A percentile compares a stretch with the other conserved stretches of the same genome.
These are phyloP conservation scores for Fusarium guadeloupense DNA, from an alignment of 2,329 filamentous ascomycete species.

Conservation along the genomic window DNA sequence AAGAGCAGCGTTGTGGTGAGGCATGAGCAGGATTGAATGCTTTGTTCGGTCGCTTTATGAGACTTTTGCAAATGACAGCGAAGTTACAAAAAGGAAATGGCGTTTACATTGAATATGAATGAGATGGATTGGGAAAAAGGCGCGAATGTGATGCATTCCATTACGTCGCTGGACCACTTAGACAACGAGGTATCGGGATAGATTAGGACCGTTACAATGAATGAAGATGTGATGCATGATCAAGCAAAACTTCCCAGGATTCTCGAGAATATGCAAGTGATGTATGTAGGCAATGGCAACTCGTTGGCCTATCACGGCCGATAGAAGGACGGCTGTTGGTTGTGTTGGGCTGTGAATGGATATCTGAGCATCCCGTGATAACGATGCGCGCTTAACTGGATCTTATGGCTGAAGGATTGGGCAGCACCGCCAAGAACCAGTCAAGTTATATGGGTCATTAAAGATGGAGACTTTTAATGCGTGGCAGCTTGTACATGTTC, in stretches of 20 bases:
- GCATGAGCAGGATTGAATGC: background rate
- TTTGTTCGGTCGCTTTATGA: conserved; percentile 19
- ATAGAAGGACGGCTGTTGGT: conserved; percentile 13
- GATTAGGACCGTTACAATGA: conserved; percentile 31
- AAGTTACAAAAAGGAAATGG: conserved; percentile 30
- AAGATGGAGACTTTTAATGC: conserved; percentile 21
- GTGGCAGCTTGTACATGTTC: conserved; percentile 20
- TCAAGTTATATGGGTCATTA: conserved; percentile 11
- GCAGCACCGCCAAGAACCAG: conserved; percentile 30
- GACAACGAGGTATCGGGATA: conserved; percentile 31
- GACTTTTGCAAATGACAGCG: conserved; percentile 29
- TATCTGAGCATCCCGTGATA: conserved; percentile 19
- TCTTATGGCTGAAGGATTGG: conserved; percentile 20
- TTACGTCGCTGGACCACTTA: conserved; percentile 26
- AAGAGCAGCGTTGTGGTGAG: conserved; percentile 13
- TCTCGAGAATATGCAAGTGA: conserved; percentile 30
- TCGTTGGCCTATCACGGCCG: conserved; percentile 21
- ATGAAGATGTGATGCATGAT: conserved; percentile 25
- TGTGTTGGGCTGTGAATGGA: conserved; percentile 31
- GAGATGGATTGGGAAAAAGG: conserved; percentile 20
- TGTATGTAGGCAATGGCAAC: conserved; percentile 14
- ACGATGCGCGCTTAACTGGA: conserved; percentile 29
- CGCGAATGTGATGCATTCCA: conserved; percentile 11
- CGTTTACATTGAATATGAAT: conserved; percentile 34
- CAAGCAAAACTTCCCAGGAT: conserved; percentile 20